Percentiles rank a stretch among this genome's conserved stretches.
These are phyloP conservation scores for Persicaria maculosa DNA, from an alignment of 148 eudicot species.

Conservation along the genomic window DNA sequence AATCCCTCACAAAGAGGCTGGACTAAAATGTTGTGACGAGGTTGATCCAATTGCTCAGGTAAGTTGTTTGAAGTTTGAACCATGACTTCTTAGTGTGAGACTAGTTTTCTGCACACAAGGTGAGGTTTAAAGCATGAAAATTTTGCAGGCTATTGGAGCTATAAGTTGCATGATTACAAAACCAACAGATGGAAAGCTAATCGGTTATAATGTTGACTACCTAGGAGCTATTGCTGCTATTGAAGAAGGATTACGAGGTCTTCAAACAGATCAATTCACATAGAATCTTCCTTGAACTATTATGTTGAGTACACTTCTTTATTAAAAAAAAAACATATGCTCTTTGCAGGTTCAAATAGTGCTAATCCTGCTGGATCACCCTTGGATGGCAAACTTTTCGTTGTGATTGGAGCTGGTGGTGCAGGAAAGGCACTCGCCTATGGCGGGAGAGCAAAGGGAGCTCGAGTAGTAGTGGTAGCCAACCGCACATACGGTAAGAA, in stretches of 20 bases:
- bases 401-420: slow-evolving; percentile 91
- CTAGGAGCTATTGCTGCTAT: slow-evolving; percentile 38
- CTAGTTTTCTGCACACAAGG: not conserved
- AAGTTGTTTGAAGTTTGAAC: not conserved
- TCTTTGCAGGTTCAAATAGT: slow-evolving; percentile 27
- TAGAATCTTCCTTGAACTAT: not conserved
- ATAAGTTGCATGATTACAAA: slow-evolving; percentile 32
- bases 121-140: not conserved
- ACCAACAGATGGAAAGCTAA: slow-evolving; percentile 33
- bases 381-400: slow-evolving; percentile 61
- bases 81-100: not conserved
- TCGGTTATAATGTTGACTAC: slow-evolving; percentile 34
- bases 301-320: not conserved
- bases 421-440: slow-evolving; percentile 93
- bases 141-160: slow-evolving; percentile 32
- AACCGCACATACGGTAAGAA: slow-evolving; percentile 73
- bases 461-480: slow-evolving; percentile 68
- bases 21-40: slow-evolving; percentile 36
- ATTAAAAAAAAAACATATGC: not conserved
- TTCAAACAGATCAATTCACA: not conserved
- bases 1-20: slow-evolving; percentile 41
- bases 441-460: slow-evolving; percentile 85
- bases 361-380: slow-evolving; percentile 40
- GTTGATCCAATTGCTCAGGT: slow-evolving; percentile 43
- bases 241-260: slow-evolving; percentile 33